phyloP scores from a whole-genome alignment of 1,284 basidiomycete genomes.

The Boletus sp. region DNA sequence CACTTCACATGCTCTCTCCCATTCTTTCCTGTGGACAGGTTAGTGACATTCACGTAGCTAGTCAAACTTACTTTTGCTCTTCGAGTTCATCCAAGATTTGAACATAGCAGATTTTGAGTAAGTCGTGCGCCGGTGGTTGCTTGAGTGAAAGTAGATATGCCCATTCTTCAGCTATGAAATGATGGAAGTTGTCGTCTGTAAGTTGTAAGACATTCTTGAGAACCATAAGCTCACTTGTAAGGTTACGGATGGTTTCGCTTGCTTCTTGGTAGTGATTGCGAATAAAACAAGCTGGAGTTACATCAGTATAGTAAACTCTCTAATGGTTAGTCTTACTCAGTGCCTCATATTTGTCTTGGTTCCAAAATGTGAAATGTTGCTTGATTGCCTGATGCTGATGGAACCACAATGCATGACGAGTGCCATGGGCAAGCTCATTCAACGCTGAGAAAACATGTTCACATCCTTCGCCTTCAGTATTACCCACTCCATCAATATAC shows the following conservation, averaged over 20 bases:
- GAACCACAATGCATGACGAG: not conserved
- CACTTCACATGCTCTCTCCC: too few species aligned
- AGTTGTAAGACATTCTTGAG: too few species aligned
- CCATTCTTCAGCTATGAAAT: not conserved
- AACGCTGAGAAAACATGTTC: conserved; percentile 17
- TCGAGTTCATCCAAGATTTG: not conserved
- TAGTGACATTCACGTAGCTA: too few species aligned
- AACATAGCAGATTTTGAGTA: not conserved
- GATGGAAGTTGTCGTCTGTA: too few species aligned
- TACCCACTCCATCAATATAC: conserved; percentile 6
- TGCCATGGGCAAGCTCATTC: conserved; percentile 9
- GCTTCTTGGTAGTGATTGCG: too few species aligned
- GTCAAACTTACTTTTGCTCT: too few species aligned
- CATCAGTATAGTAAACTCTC: rapidly evolving
- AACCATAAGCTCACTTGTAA: too few species aligned
- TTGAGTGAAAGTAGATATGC: not conserved
- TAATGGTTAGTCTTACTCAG: too few species aligned
- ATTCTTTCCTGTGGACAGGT: too few species aligned
- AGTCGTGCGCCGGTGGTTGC: not conserved
- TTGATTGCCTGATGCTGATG: conserved; percentile 18
- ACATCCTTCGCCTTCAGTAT: conserved; percentile 16
- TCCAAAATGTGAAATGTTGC: conserved; percentile 17
- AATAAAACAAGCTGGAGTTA: too few species aligned
- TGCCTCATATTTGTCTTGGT: conserved; percentile 17
- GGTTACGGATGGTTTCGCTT: too few species aligned